Evolutionary conservation across 2,329 filamentous ascomycete species (phyloP).

Genomic region (Trichoderma arundinaceum): DNA sequence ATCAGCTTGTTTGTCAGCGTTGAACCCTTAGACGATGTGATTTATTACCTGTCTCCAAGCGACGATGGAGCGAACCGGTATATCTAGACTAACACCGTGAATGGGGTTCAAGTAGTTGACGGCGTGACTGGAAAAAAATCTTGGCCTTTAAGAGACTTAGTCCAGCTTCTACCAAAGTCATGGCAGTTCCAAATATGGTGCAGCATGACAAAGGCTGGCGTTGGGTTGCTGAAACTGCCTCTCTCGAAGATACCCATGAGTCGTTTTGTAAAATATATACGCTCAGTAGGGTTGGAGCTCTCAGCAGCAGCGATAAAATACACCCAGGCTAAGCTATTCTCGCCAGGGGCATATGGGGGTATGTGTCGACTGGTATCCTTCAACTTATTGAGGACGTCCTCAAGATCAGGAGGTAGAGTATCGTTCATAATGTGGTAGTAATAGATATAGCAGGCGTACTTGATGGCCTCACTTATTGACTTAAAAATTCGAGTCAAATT

Average conservation of each 20-base stretch:
- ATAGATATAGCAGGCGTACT: neutral
- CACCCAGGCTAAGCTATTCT: constrained; percentile 1
- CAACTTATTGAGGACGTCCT: neutral
- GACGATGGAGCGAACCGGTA: too few relatives aligned
- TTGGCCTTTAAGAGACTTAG: neutral
- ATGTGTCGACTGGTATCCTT: neutral
- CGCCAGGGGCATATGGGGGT: constrained; percentile 7
- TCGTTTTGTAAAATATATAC: neutral
- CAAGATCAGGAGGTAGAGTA: neutral
- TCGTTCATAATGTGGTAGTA: neutral
- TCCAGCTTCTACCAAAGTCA: neutral
- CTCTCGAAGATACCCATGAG: neutral
- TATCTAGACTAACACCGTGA: too few relatives aligned
- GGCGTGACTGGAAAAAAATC: too few relatives aligned
- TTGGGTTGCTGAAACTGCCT: neutral
- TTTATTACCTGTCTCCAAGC: too few relatives aligned
- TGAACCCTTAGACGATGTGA: too few relatives aligned
- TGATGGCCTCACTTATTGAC: too few relatives aligned
- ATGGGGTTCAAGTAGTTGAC: too few relatives aligned
- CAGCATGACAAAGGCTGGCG: constrained; percentile 4
- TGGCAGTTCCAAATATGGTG: constrained; percentile 10
- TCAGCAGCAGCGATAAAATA: constrained; percentile 10
- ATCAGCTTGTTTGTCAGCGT: too few relatives aligned
- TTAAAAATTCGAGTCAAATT: too few relatives aligned
- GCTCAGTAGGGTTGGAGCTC: neutral